Evolutionary conservation across 805 yeast species (phyloP).

Genomic region (Lachancea sp.): DNA sequence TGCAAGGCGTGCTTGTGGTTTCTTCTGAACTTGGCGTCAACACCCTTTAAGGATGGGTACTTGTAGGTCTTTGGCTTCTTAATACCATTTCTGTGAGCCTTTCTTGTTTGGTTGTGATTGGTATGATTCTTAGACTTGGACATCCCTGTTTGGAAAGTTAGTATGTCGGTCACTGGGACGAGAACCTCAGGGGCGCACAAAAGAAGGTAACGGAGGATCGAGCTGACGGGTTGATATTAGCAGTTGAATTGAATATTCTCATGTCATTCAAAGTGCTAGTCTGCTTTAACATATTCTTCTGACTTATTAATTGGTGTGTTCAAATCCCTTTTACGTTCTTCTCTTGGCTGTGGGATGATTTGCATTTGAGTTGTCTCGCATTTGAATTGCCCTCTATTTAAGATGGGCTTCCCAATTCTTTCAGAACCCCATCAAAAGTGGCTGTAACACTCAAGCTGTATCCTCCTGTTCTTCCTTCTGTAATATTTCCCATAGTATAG

Average conservation of each 20-base stretch:
- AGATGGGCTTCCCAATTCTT: too few relatives aligned
- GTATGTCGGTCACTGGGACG: background rate
- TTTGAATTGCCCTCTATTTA: too few relatives aligned
- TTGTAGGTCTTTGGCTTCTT: slow-evolving; percentile 98
- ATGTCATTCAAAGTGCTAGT: too few relatives aligned
- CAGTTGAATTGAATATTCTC: too few relatives aligned
- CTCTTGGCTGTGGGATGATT: too few relatives aligned
- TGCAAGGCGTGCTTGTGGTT: slow-evolving; percentile 99
- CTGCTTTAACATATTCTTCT: too few relatives aligned
- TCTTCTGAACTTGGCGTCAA: slow-evolving; percentile 98
- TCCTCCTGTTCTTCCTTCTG: background rate
- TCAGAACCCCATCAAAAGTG: too few relatives aligned
- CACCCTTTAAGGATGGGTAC: slow-evolving; percentile 98
- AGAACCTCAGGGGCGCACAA: background rate
- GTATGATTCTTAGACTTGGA: slow-evolving; percentile 99
- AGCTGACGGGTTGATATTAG: too few relatives aligned
- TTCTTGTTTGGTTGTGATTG: slow-evolving; percentile 98
- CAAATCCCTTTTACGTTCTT: too few relatives aligned
- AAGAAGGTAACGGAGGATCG: background rate
- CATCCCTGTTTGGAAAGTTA: slow-evolving; percentile 45
- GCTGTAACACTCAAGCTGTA: background rate
- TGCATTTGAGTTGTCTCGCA: too few relatives aligned
- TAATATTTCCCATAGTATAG: background rate
- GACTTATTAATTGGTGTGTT: too few relatives aligned
- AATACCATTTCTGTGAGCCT: slow-evolving; percentile 99